Base-by-base conservation (phyloP, 2,329 filamentous ascomycete genomes). In the Sordariomycetes sp. region DNA sequence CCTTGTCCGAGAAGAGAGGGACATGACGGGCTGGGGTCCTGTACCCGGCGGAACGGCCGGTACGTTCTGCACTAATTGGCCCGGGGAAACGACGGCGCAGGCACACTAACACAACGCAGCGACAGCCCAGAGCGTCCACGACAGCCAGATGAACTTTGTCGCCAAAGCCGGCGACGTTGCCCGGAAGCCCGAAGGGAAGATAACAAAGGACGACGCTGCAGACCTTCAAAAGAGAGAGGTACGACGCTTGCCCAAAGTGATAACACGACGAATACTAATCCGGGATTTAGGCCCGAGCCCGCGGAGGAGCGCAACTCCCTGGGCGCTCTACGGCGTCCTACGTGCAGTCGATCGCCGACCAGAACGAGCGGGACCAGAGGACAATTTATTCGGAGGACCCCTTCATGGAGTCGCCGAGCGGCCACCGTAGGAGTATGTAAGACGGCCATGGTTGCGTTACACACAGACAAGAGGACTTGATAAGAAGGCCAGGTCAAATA, bases 111-210 rank as follows among this genome's bases (percentile, higher is more conserved):
- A 22, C 46, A n/a, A 24, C 3, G 5, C n/a, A 50, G 67, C 68
- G 4, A 67, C 64, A 4, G 68, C 69, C 0, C 69, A 71, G 60
- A 68, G 67, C 60, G 59, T 68, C 59, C 66, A 70, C 58, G 67
- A 68, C 61, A 67, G 63, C 54, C 68, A 70, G 60, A 64, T 69
- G 58, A 69, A 69, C 60, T 70, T 70, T 58, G 51, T 68, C 20
- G 63, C 61, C 12, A 65, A 64, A 50, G 66, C 68, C 1, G 64
- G 66, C 28, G 66, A 68, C 8, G 59, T 71, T 4, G 64, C 65
- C 3, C 60, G 66, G 10, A 71, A 70, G 60, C 62, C 64, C 1
- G 59, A 60, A 8, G 61, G 59, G 5, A 56, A 68, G 34, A 64
- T 71, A 46, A 68, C 68, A 1, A 67, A 64, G 60, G 64, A 69